Evolutionary conservation across 805 yeast genomes (phyloP).

Genomic region (Ogataea paradorogensis): DNA sequence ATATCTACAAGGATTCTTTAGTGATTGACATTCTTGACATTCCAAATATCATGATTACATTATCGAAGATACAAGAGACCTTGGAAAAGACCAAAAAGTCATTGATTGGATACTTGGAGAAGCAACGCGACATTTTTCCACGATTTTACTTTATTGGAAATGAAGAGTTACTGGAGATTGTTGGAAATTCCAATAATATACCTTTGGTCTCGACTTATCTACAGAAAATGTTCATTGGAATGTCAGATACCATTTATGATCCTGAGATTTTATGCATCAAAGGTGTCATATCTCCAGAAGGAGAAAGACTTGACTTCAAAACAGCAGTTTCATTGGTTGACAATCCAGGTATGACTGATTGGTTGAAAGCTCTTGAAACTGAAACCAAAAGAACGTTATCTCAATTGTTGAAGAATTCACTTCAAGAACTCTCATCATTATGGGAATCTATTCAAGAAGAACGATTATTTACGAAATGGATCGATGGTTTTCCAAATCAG

Average conservation of each 20-base stretch:
- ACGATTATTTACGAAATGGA: conserved; percentile 31
- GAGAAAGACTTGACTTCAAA: conserved; percentile 49
- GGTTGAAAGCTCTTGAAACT: conserved; percentile 60
- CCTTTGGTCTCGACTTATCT: conserved; percentile 53
- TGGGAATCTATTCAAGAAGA: conserved; percentile 7
- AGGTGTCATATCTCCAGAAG: conserved; percentile 61
- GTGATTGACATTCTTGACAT: conserved; percentile 56
- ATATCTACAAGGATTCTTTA: conserved; percentile 44
- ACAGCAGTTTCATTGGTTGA: conserved; percentile 43
- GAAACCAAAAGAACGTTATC: conserved; percentile 52
- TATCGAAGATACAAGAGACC: conserved; percentile 55
- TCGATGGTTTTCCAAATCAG: conserved; percentile 52
- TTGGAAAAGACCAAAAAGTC: conserved; percentile 60
- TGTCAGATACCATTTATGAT: conserved; percentile 39
- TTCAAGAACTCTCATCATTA: conserved; percentile 20
- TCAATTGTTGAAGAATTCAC: conserved; percentile 30
- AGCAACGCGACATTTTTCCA: conserved; percentile 73
- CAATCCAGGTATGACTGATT: conserved; percentile 48
- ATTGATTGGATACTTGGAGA: conserved; percentile 73
- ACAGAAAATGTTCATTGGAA: conserved; percentile 69
- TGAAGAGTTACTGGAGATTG: conserved; percentile 79
- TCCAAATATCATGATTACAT: conserved; percentile 43
- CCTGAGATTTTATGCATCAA: conserved; percentile 27
- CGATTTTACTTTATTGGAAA: conserved; percentile 87
- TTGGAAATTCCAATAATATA: conserved; percentile 60